Conservation (phyloP, 768 basidiomycete genomes). For the Neoboletus subvelutipes region DNA sequence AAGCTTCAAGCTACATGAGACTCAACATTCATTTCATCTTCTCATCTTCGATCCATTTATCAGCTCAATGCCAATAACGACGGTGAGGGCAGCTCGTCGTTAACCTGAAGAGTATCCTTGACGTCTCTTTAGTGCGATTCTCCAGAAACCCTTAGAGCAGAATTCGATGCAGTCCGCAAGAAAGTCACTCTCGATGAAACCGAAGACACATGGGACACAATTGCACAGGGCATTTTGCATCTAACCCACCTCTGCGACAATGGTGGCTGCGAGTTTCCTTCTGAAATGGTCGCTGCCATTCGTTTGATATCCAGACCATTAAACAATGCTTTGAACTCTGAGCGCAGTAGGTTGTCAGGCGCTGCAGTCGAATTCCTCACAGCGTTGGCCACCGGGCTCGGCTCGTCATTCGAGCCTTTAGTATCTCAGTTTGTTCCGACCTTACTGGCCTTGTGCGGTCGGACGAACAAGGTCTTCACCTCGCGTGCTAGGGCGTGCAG, state of each 20-base stretch:
- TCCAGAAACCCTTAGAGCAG: conserved; percentile 32
- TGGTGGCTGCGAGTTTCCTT: conserved; percentile 50
- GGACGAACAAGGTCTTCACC: conserved; percentile 77
- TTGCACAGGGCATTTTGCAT: conserved; percentile 47
- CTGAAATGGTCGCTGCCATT: conserved; percentile 50
- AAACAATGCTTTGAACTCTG: conserved; percentile 63
- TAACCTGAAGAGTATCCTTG: neutral
- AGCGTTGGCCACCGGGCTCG: conserved; percentile 54
- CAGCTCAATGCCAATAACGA: conserved; percentile 32
- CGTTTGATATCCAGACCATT: conserved; percentile 54
- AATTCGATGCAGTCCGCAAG: conserved; percentile 45
- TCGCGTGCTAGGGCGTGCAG: conserved; percentile 64
- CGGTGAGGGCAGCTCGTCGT: conserved; percentile 3
- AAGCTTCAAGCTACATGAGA: conserved; percentile 18
- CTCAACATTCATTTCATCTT: conserved; percentile 1
- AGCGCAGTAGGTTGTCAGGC: conserved; percentile 70
- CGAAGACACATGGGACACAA: conserved; percentile 79
- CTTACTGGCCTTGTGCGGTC: conserved; percentile 63
- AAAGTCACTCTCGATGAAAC: conserved; percentile 54
- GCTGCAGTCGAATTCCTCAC: conserved; percentile 63
- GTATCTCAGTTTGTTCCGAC: conserved; percentile 66
- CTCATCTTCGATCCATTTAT: neutral
- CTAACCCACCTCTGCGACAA: conserved; percentile 51
- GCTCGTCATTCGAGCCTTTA: conserved; percentile 62
- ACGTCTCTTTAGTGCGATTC: conserved; percentile 33